Evolutionary conservation across 164 flowering plant genomes (phyloP).

Genomic region (Umbilicus rupestris): DNA sequence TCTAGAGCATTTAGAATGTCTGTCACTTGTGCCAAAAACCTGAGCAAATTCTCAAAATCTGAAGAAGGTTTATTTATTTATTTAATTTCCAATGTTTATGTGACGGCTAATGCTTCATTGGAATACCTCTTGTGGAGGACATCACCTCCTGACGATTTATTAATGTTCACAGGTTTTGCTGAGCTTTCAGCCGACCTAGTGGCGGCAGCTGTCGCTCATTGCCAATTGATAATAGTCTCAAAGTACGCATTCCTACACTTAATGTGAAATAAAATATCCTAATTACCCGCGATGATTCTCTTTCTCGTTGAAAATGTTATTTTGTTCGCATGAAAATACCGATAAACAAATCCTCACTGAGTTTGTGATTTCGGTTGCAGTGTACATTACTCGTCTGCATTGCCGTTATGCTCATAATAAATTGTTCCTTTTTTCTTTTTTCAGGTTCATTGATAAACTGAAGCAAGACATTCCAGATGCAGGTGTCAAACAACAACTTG

Average conservation of each 20-base stretch:
- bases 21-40: conserved; percentile 65
- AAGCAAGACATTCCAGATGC: conserved; percentile 72
- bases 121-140: background rate
- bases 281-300: too few species aligned
- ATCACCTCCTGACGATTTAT: background rate
- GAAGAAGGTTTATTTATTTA: conserved; percentile 58
- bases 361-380: background rate
- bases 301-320: background rate
- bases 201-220: conserved; percentile 87
- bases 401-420: background rate
- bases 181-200: conserved; percentile 71
- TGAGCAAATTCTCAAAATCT: conserved; percentile 51
- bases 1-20: conserved; percentile 80
- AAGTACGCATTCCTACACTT: conserved; percentile 46
- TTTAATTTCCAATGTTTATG: background rate
- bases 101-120: background rate
- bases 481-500: conserved; percentile 66
- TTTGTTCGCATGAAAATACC: too few species aligned
- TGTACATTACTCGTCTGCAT: background rate
- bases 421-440: background rate
- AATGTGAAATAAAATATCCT: background rate
- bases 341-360: too few species aligned
- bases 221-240: conserved; percentile 88
- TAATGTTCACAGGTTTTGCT: conserved; percentile 46
- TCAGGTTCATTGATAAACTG: conserved; percentile 80